phyloP scores from a whole-genome alignment of 2,329 filamentous ascomycete genomes.

The Claviceps cyperi region DNA sequence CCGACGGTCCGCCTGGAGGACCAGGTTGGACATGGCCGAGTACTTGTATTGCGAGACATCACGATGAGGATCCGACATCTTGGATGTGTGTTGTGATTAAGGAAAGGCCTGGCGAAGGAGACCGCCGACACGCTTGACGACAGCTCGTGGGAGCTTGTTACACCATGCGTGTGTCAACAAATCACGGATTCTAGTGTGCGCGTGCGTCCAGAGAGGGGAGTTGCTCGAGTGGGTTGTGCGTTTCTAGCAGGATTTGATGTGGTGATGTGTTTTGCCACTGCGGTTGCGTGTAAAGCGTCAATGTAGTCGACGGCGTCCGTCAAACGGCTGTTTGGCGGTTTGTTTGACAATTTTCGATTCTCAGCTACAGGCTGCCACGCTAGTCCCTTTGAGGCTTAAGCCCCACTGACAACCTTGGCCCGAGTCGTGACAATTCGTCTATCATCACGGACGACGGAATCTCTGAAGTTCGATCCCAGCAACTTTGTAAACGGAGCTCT shows the following conservation, averaged over 20 bases:
- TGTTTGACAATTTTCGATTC: slow-evolving; percentile 22
- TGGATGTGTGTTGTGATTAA: slow-evolving; percentile 19
- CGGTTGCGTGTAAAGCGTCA: background rate
- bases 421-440: background rate
- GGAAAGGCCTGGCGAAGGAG: slow-evolving; percentile 13
- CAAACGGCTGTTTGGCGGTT: background rate
- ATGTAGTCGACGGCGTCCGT: background rate
- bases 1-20: slow-evolving; percentile 96
- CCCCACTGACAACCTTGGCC: background rate
- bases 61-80: slow-evolving; percentile 60
- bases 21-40: slow-evolving; percentile 99
- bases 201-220: slow-evolving; percentile 6
- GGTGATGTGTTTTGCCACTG: background rate
- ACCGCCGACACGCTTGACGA: slow-evolving; percentile 24
- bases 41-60: slow-evolving; percentile 98
- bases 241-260: slow-evolving; percentile 5
- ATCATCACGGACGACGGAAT: background rate
- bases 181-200: slow-evolving; percentile 4
- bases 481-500: background rate
- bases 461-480: background rate
- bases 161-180: slow-evolving; percentile 19
- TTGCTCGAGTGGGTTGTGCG: slow-evolving; percentile 10
- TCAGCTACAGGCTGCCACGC: slow-evolving; percentile 10
- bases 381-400: slow-evolving; percentile 2
- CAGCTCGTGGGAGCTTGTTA: slow-evolving; percentile 19